These are phyloP conservation scores for Aspergillus sp. DNA, from an alignment of 2,329 filamentous ascomycete genomes.

Conservation along the genomic window DNA sequence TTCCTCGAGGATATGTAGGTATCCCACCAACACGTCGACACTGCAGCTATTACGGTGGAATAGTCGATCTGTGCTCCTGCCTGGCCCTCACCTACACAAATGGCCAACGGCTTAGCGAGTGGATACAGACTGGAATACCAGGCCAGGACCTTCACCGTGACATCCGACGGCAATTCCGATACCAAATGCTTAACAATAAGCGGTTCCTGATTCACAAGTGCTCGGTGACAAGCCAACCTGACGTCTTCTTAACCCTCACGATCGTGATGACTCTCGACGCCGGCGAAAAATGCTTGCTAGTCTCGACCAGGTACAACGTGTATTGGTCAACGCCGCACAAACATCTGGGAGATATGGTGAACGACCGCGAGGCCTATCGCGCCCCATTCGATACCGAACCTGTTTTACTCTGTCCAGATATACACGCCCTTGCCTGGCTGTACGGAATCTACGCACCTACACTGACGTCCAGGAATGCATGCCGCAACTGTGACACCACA, in stretches of 20 bases:
- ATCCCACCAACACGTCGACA: background rate
- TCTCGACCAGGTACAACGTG: background rate
- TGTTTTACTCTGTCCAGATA: conserved; percentile 1
- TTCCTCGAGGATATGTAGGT: background rate
- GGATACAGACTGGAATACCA: conserved; percentile 1
- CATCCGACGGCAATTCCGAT: background rate
- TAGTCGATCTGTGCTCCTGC: conserved; percentile 6
- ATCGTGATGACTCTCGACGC: background rate
- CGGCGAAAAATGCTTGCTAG: background rate
- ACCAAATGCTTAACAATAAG: background rate
- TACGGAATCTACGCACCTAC: background rate
- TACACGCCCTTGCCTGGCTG: background rate
- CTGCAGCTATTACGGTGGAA: background rate
- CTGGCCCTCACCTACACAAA: background rate
- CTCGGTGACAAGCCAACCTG: conserved; percentile 2
- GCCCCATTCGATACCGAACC: background rate
- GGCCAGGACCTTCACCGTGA: background rate
- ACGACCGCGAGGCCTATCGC: background rate
- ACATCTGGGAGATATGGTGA: background rate
- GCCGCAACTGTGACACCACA: background rate
- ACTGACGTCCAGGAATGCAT: background rate
- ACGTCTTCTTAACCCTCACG: background rate
- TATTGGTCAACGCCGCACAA: conserved; percentile 1
- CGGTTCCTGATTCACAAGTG: background rate
- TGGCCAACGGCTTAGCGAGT: background rate